These are phyloP conservation scores for Cladosporium austrohemisphaericum DNA, from an alignment of 2,329 filamentous ascomycete species.

Conservation along the genomic window DNA sequence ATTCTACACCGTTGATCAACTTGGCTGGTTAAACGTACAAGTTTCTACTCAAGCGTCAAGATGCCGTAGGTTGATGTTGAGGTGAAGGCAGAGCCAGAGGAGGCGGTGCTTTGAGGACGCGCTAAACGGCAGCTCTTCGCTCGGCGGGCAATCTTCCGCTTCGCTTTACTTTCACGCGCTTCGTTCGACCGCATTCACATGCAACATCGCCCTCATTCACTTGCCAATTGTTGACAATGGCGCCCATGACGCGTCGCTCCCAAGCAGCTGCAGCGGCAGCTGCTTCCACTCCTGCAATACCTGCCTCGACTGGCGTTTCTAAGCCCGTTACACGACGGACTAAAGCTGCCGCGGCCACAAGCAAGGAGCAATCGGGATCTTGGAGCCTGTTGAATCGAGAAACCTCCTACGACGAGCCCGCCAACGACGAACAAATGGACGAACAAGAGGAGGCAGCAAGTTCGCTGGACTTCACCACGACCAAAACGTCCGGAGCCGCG, in stretches of 20 bases:
- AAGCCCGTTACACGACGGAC: conserved; percentile 11
- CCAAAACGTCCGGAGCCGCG: conserved; percentile 33
- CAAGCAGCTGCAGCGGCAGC: conserved; percentile 12
- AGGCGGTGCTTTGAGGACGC: too few species aligned
- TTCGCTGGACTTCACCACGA: conserved; percentile 8
- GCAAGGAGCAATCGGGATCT: conserved; percentile 13
- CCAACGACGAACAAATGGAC: conserved; percentile 8
- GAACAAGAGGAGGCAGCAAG: conserved; percentile 15
- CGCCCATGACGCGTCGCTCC: conserved; percentile 19
- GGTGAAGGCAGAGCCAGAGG: too few species aligned
- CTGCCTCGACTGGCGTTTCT: neutral
- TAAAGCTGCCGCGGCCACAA: neutral
- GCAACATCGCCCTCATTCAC: neutral
- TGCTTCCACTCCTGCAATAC: neutral
- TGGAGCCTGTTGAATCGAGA: conserved; percentile 18
- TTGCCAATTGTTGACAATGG: conserved; percentile 4
- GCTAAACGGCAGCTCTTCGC: too few species aligned
- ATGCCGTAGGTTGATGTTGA: too few species aligned
- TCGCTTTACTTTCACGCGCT: conserved; percentile 9
- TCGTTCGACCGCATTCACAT: neutral
- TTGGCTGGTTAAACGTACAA: too few species aligned
- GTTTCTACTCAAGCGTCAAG: too few species aligned
- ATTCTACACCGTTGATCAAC: too few species aligned
- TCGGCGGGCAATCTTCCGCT: conserved; percentile 7
- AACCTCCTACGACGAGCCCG: conserved; percentile 1